A percentile compares a stretch with the other conserved stretches of the same genome.
Conservation (phyloP, 2,329 filamentous ascomycete species). For the Nothophoma quercina region DNA sequence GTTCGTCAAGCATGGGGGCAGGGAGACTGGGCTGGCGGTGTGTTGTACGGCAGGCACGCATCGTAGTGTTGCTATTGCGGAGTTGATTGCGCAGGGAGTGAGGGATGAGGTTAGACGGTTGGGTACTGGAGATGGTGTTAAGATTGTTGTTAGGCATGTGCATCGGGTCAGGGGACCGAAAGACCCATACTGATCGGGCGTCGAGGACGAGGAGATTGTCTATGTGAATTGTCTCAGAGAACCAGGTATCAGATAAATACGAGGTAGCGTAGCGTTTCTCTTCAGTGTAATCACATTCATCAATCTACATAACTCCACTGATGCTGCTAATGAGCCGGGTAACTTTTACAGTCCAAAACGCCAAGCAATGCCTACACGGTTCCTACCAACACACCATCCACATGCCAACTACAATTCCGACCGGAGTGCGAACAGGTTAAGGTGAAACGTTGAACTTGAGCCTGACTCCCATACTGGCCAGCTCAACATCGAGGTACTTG, state of each 20-base stretch:
- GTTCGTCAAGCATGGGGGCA: conserved; percentile 6
- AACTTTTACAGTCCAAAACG: conserved; percentile 21
- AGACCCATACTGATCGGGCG: conserved; percentile 29
- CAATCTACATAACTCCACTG: conserved; percentile 16
- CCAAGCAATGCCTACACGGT: conserved; percentile 18
- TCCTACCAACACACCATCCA: background rate
- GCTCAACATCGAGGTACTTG: conserved; percentile 91
- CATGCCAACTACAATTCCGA: background rate
- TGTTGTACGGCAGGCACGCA: conserved; percentile 41
- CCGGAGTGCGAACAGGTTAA: conserved; percentile 31
- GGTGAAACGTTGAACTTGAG: conserved; percentile 85
- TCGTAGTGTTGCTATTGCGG: conserved; percentile 42
- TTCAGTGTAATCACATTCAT: background rate
- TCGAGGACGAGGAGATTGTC: background rate
- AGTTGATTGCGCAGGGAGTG: conserved; percentile 34
- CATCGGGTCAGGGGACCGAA: conserved; percentile 32
- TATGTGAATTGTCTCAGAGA: too few species aligned
- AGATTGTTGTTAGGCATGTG: conserved; percentile 37
- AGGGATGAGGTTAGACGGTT: conserved; percentile 21
- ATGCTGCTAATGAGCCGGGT: conserved; percentile 16
- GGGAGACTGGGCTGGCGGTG: conserved; percentile 28
- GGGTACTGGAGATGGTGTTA: conserved; percentile 21
- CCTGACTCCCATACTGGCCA: conserved; percentile 95
- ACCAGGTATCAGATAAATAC: too few species aligned
- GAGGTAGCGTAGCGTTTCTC: background rate